Evolutionary conservation across 768 basidiomycete species (phyloP), one percentile per base, ranked within the genome.

Genomic region (Termitomyces sp.): DNA sequence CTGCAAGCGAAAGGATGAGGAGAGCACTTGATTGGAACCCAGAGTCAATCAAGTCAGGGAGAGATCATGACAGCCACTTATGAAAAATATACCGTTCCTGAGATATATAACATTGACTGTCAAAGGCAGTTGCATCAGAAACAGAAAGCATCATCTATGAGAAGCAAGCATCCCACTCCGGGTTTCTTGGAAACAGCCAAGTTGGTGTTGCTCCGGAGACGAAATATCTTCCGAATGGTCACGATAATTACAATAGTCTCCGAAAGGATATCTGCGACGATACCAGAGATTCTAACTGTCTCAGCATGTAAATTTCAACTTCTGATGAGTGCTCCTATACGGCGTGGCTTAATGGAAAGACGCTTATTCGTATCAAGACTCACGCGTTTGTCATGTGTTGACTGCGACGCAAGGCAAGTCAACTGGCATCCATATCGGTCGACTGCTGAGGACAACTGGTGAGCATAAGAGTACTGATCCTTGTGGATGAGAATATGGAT

Each of bases 191-290:
- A 51, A 18, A 53, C 68, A 5, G 63, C 66, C 9, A 64, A 35
- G 1, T 65, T 61, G 14, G 67, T n/a, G 51, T 64, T 64, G 50
- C 51, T 66, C 46, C 68, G 60, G 38, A 71, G 58, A n/a, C 60
- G 59, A 53, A 69, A 67, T 2, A 70, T 72, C 53, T 67, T 66
- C 35, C 48, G 62, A 33, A 71, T 46, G 3, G 71, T 72, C 16
- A 72, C 70, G 18, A 61, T 40, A 44, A 72, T 70, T 46, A 71
- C 71, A 20, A 71, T 70, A 2, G 56, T 63, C 50, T 72, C 71
- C 4, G 69, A 66, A 4, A 71, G 57, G 18, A 72, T 60, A 50
- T 72, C 71, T 20, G 68, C 69, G 14, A 67, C 56, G 30, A 72
- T 69, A 1, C 70, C 71, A 8, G 64, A 60, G 23, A 72, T 69